Percentiles rank a stretch among this genome's conserved stretches.
These are phyloP conservation scores for Hanseniaspora valbyensis DNA, from an alignment of 805 yeast genomes.

Conservation along the genomic window DNA sequence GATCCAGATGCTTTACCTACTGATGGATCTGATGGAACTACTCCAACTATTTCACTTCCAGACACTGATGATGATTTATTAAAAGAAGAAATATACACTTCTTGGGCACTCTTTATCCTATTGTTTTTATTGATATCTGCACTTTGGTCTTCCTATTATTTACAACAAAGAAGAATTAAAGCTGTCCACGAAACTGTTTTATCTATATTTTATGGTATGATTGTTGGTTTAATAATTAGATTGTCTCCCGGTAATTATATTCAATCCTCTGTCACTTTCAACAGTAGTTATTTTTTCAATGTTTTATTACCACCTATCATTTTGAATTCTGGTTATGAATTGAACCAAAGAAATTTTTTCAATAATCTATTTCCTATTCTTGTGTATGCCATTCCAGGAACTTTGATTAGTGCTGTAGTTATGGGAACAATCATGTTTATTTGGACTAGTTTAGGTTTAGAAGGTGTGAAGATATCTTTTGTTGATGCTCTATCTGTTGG, in stretches of 20 bases:
- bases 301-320: constrained; percentile 91
- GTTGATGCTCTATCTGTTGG: constrained; percentile 98
- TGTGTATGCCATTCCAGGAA: constrained; percentile 94
- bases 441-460: constrained; percentile 88
- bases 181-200: constrained; percentile 96
- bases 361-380: constrained; percentile 81
- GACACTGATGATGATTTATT: constrained; percentile 63
- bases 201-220: constrained; percentile 93
- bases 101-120: constrained; percentile 92
- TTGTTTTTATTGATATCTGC: constrained; percentile 73
- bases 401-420: constrained; percentile 83
- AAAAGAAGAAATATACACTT: constrained; percentile 87
- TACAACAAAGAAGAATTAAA: constrained; percentile 82
- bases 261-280: constrained; percentile 92
- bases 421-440: constrained; percentile 76
- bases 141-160: constrained; percentile 86
- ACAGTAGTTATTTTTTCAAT: constrained; percentile 87
- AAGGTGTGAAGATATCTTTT: constrained; percentile 75
- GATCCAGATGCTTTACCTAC: neutral
- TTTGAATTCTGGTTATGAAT: constrained; percentile 88
- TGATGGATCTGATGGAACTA: constrained; percentile 16
- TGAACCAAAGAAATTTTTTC: constrained; percentile 91
- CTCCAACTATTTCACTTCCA: constrained; percentile 28
- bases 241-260: constrained; percentile 92
- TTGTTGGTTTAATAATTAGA: constrained; percentile 83